Evolutionary conservation across 306 rosid species (phyloP), one percentile per base, ranked within the genome.

Genomic region (Corylus avellana): DNA sequence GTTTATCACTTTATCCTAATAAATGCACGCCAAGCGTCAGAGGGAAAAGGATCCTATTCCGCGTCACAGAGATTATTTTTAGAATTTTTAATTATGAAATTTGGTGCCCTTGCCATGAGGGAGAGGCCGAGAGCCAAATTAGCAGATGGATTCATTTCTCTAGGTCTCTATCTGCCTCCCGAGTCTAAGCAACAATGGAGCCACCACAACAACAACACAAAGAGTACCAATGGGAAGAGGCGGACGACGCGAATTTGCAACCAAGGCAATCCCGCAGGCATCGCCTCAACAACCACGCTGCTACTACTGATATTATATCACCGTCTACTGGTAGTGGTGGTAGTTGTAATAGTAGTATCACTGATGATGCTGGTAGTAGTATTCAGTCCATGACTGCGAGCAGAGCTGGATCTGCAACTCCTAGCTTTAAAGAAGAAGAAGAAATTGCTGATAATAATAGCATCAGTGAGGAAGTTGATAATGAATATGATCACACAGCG

Each of bases 211-310:
- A 12, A 4, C 16, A 18, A 48, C 53, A 12, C 13, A 11, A 3
- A 49, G 85, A 78, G 18, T 57, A 44, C n/a, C 76, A 62, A 27
- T 55, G 71, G 46, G 72, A 66, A 13, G 50, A 72, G 32, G 81
- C 59, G 12, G 88, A 79, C 56, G 88, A 63, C 48, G 50, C 57
- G 77, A 25, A 83, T 79, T 84, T 84, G 73, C 76, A 79, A 37
- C 74, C 53, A 79, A 76, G 75, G 57, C 39, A 81, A 8, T 54
- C 49, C 14, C 42, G 67, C 44, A 66, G 48, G 67, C 74, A 76
- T 42, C 77, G 3, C 64, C 20, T 53, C 57, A 53, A 53, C 57
- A 57, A 59, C 51, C 68, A 81, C 17, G 18, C 64, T 17, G 77
- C n/a, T n/a, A 58, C 9, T 57, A 7, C 57, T 42, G 46, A 42